These are phyloP conservation scores for Corylus avellana DNA, from an alignment of 306 rosid genomes.

Conservation along the genomic window DNA sequence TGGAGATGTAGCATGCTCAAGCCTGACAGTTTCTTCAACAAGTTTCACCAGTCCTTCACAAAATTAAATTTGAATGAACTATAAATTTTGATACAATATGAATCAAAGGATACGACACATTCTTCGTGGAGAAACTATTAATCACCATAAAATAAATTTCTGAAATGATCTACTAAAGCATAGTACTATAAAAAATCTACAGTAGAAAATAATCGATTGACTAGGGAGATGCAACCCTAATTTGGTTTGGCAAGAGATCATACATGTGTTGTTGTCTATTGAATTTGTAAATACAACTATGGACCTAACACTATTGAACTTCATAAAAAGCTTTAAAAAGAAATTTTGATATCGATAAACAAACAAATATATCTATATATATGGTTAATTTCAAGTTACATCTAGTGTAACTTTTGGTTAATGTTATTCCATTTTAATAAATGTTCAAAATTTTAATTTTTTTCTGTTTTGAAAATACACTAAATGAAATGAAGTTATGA, in stretches of 20 bases:
- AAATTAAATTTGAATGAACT: conserved; percentile 16
- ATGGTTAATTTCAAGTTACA: no score
- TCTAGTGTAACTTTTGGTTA: no score
- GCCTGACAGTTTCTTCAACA: conserved; percentile 73
- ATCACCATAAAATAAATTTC: neutral
- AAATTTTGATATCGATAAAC: no score
- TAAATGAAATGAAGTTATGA: neutral
- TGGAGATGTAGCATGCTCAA: conserved; percentile 68
- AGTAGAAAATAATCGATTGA: neutral
- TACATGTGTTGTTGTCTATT: no score
- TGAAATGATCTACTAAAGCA: neutral
- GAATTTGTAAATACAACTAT: no score
- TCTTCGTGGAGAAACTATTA: neutral
- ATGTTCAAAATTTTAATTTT: neutral
- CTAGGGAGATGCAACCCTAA: neutral
- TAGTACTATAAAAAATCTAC: neutral
- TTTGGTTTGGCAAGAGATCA: neutral
- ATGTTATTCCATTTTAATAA: neutral
- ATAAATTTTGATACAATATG: conserved; percentile 7
- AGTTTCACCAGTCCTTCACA: conserved; percentile 78
- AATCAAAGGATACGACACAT: neutral
- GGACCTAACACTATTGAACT: no score
- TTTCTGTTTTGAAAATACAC: neutral
- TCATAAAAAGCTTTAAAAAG: no score
- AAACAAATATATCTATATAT: no score